phyloP scores from a whole-genome alignment of 164 flowering plant genomes.

The Umbilicus rupestris region DNA sequence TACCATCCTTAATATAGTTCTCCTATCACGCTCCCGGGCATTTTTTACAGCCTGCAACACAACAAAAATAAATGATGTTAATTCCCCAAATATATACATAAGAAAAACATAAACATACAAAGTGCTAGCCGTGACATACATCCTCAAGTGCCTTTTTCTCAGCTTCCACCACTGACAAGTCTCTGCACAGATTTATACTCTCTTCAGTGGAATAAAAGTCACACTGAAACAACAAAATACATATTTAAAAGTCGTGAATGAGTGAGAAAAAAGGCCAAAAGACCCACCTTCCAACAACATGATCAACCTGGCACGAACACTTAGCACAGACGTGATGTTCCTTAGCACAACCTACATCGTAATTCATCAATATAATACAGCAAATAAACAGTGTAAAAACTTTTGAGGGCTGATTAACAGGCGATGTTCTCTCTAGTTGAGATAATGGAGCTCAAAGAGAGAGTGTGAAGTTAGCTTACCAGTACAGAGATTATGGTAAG shows the following conservation, averaged over 20 bases:
- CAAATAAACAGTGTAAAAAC: background rate
- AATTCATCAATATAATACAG: background rate
- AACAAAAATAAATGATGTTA: background rate
- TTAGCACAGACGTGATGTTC: constrained; percentile 80
- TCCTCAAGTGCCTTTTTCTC: constrained; percentile 81
- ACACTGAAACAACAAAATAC: background rate
- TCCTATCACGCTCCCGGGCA: constrained; percentile 88
- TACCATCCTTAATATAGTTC: constrained; percentile 76
- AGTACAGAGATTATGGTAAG: constrained; percentile 70
- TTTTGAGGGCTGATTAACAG: too few species aligned
- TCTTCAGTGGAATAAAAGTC: background rate
- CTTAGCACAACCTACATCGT: constrained; percentile 73
- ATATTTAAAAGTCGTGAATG: background rate
- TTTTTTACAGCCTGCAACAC: constrained; percentile 70
- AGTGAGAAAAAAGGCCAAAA: background rate
- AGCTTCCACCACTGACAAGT: constrained; percentile 63
- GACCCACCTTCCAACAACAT: constrained; percentile 64
- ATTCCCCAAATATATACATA: background rate
- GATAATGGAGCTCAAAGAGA: background rate
- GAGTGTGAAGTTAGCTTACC: constrained; percentile 29
- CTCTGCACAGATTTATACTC: constrained; percentile 28
- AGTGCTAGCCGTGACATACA: constrained; percentile 25
- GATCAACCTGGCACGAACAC: constrained; percentile 62
- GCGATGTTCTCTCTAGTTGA: too few species aligned
- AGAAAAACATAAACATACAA: background rate